Evolutionary conservation across 805 yeast species (phyloP).

Genomic region (Debaryomyces maramus): DNA sequence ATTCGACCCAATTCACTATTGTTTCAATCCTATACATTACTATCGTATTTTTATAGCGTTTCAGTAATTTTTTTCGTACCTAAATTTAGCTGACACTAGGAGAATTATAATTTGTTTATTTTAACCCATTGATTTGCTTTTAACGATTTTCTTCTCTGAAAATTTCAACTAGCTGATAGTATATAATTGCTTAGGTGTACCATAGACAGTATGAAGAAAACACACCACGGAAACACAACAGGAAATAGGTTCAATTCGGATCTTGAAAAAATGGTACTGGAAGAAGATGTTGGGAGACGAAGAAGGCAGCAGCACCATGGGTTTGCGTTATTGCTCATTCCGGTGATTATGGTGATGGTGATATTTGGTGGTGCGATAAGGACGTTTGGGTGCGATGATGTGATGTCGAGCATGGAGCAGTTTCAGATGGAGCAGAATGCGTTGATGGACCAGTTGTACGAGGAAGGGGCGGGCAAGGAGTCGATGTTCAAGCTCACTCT

Average conservation of each 20-base stretch:
- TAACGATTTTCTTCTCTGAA: too few relatives aligned
- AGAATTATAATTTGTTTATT: too few relatives aligned
- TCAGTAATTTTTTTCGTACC: too few relatives aligned
- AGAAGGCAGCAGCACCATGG: not conserved
- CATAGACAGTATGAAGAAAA: too few relatives aligned
- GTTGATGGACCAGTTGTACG: not conserved
- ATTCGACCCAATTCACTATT: too few relatives aligned
- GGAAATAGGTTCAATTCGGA: constrained; percentile 1
- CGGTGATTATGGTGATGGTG: not conserved
- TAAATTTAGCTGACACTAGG: too few relatives aligned
- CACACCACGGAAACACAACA: too few relatives aligned
- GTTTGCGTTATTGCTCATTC: not conserved
- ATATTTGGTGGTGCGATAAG: not conserved
- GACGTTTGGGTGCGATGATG: not conserved
- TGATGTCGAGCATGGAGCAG: not conserved
- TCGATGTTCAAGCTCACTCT: not conserved
- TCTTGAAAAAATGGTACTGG: constrained; percentile 1
- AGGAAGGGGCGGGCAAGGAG: not conserved
- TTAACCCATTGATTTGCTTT: too few relatives aligned
- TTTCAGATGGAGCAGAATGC: constrained; percentile 2
- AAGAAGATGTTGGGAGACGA: not conserved
- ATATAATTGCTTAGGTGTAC: too few relatives aligned
- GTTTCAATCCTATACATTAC: too few relatives aligned
- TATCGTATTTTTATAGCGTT: too few relatives aligned
- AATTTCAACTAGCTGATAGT: too few relatives aligned